Conservation (phyloP, 805 yeast genomes). For the Candida dendrica region DNA sequence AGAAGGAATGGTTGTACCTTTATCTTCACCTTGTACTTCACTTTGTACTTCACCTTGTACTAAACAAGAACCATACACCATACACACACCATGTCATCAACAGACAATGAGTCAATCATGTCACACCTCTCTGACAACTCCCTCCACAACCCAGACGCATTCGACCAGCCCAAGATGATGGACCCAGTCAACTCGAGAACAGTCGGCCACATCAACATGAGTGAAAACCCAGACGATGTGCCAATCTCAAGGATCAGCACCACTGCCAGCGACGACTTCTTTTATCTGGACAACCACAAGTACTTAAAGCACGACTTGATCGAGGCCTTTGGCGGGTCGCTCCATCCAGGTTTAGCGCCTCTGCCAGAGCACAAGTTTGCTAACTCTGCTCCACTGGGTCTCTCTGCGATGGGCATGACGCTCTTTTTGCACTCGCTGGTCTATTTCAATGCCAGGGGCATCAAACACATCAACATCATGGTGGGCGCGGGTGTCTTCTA, state of each 20-base stretch:
- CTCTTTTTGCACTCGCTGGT: conserved; percentile 52
- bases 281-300: conserved; percentile 15
- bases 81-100: neutral
- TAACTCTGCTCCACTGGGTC: conserved; percentile 61
- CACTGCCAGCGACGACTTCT: neutral
- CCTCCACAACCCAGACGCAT: neutral
- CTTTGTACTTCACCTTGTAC: too few species aligned
- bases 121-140: conserved; percentile 1
- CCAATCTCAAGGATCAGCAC: neutral
- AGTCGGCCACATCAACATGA: neutral
- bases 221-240: neutral
- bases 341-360: conserved; percentile 48
- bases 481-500: conserved; percentile 57
- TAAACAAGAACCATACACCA: too few species aligned
- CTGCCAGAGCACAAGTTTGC: conserved; percentile 46
- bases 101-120: neutral
- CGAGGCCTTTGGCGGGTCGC: conserved; percentile 65
- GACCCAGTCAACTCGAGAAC: neutral
- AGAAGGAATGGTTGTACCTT: too few species aligned
- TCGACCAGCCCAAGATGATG: neutral
- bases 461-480: conserved; percentile 45
- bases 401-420: conserved; percentile 54
- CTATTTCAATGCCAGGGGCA: conserved; percentile 53
- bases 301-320: conserved; percentile 39
- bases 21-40: too few species aligned